Evolutionary conservation across 2,329 filamentous ascomycete species (phyloP).

Genomic region (Penicillium hordei): DNA sequence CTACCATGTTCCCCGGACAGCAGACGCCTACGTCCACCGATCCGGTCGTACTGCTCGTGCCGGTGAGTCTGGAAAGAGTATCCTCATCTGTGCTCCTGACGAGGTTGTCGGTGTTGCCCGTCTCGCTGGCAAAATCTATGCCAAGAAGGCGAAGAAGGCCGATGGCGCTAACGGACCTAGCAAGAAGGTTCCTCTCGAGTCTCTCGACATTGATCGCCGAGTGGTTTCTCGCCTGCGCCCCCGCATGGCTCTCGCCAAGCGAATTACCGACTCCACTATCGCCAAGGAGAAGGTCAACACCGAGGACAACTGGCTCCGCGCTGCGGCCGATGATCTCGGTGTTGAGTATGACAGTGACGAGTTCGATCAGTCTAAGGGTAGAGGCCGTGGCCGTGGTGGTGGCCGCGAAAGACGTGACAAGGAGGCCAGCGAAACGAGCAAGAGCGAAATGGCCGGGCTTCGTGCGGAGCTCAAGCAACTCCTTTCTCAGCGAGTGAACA

Average conservation of each 20-base stretch:
- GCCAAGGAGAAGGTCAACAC: slow-evolving; percentile 85
- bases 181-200: slow-evolving; percentile 65
- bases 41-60: slow-evolving; percentile 92
- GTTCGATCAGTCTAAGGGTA: slow-evolving; percentile 65
- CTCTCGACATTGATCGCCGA: slow-evolving; percentile 78
- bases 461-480: slow-evolving; percentile 71
- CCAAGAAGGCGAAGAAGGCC: slow-evolving; percentile 50
- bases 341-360: slow-evolving; percentile 92
- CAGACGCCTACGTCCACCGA: slow-evolving; percentile 92
- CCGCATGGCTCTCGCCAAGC: slow-evolving; percentile 78
- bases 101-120: slow-evolving; percentile 83
- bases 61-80: slow-evolving; percentile 71
- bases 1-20: slow-evolving; percentile 89
- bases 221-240: slow-evolving; percentile 74
- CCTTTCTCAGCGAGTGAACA: slow-evolving; percentile 72
- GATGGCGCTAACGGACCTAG: slow-evolving; percentile 42
- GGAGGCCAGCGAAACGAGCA: slow-evolving; percentile 65
- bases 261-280: slow-evolving; percentile 75
- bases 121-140: slow-evolving; percentile 85
- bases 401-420: slow-evolving; percentile 74
- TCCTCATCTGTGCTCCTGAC: slow-evolving; percentile 86
- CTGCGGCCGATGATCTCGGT: slow-evolving; percentile 86
- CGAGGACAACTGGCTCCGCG: slow-evolving; percentile 80
- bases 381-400: slow-evolving; percentile 71
- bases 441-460: slow-evolving; percentile 69